phyloP scores from a whole-genome alignment of 257 asterid species.

The Solanum okadae region DNA sequence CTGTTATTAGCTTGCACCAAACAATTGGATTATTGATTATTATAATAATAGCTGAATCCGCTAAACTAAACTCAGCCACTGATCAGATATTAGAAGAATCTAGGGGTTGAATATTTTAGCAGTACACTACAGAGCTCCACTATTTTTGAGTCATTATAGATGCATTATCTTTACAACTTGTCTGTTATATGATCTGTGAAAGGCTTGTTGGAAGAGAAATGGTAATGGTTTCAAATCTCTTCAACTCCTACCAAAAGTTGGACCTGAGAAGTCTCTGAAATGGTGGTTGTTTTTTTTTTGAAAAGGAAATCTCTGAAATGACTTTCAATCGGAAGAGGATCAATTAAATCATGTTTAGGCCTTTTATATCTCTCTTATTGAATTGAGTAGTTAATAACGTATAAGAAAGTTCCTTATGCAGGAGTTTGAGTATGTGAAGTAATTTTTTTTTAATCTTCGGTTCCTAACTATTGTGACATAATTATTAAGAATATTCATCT shows the following conservation, averaged over 20 bases:
- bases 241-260: neutral
- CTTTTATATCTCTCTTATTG: neutral
- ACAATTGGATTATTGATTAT: neutral
- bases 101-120: neutral
- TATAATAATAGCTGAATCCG: neutral
- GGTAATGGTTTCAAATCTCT: neutral
- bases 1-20: neutral
- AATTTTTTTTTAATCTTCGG: neutral
- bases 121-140: neutral
- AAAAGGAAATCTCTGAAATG: neutral
- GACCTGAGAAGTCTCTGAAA: neutral
- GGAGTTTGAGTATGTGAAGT: neutral
- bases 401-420: neutral
- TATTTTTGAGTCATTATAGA: neutral
- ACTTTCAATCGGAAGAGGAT: neutral
- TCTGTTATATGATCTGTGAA: neutral
- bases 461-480: neutral
- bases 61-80: neutral
- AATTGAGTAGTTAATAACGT: neutral
- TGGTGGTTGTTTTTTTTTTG: neutral
- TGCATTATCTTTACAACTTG: neutral
- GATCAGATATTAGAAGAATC: neutral
- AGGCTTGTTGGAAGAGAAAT: neutral
- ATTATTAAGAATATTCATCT: neutral
- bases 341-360: neutral